Evolutionary conservation across 441 rosid species (phyloP).

Genomic region (Corymbia citriodora): DNA sequence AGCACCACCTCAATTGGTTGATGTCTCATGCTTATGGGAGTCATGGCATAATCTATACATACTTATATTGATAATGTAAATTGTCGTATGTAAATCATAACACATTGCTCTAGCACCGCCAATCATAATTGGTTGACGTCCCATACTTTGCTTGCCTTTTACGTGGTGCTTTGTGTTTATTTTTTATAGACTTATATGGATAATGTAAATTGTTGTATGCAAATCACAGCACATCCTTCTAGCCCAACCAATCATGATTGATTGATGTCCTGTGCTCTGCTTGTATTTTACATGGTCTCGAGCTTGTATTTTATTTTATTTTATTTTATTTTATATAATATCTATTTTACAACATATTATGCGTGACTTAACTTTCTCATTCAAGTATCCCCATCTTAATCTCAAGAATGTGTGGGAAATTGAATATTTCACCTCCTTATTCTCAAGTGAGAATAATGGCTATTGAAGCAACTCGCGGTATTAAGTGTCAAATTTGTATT

Average conservation of each 20-base stretch:
- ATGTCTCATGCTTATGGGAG: background rate
- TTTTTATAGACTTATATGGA: too few relatives aligned
- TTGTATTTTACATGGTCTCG: background rate
- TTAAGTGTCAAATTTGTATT: background rate
- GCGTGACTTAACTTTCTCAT: too few relatives aligned
- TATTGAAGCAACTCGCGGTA: background rate
- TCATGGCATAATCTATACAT: background rate
- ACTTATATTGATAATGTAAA: background rate
- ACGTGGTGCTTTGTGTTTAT: too few relatives aligned
- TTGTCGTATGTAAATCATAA: background rate
- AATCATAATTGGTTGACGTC: background rate
- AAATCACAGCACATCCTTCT: background rate
- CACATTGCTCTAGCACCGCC: background rate
- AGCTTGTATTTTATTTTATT: too few relatives aligned
- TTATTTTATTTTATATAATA: too few relatives aligned
- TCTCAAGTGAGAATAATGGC: too few relatives aligned
- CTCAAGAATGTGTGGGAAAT: too few relatives aligned
- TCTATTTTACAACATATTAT: too few relatives aligned
- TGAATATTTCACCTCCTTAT: too few relatives aligned
- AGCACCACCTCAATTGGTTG: too few relatives aligned
- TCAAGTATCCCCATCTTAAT: too few relatives aligned
- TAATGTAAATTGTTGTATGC: background rate
- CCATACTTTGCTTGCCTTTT: background rate
- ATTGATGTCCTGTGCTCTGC: background rate
- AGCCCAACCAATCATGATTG: background rate